Evolutionary conservation across 441 rosid genomes (phyloP).

Genomic region (Erysimum cheiri): DNA sequence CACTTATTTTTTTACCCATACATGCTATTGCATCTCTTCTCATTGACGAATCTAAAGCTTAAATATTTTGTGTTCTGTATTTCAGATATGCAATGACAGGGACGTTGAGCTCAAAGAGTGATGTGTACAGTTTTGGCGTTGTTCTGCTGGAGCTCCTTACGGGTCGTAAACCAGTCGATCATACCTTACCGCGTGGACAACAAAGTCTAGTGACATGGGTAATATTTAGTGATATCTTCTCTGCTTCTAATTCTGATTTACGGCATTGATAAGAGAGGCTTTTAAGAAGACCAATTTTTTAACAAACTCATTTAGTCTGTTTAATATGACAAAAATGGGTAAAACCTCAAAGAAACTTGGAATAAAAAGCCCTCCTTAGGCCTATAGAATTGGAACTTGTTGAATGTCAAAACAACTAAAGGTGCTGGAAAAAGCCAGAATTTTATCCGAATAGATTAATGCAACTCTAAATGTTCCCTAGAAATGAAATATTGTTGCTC

Average conservation of each 20-base stretch:
- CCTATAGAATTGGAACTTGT: neutral
- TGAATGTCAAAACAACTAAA: neutral
- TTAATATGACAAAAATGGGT: neutral
- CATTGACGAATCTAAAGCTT: constrained; percentile 23
- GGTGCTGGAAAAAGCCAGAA: neutral
- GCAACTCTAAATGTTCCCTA: neutral
- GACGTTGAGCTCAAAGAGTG: constrained; percentile 62
- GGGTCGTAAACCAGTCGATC: constrained; percentile 70
- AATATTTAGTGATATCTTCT: constrained; percentile 14
- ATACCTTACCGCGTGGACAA: constrained; percentile 65
- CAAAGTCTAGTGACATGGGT: constrained; percentile 79
- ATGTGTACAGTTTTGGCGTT: constrained; percentile 70
- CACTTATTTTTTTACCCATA: neutral
- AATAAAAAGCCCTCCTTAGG: neutral
- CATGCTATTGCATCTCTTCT: neutral
- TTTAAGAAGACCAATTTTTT: neutral
- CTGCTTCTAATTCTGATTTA: constrained; percentile 11
- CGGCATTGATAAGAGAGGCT: neutral
- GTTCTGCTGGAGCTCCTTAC: constrained; percentile 69
- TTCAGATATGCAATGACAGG: constrained; percentile 69
- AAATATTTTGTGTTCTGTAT: neutral
- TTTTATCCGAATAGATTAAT: neutral
- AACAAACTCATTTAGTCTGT: neutral
- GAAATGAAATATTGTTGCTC: constrained; percentile 2
- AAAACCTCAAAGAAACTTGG: neutral